Evolutionary conservation across 2,329 filamentous ascomycete genomes (phyloP).

Genomic region (Colletotrichum salicis): DNA sequence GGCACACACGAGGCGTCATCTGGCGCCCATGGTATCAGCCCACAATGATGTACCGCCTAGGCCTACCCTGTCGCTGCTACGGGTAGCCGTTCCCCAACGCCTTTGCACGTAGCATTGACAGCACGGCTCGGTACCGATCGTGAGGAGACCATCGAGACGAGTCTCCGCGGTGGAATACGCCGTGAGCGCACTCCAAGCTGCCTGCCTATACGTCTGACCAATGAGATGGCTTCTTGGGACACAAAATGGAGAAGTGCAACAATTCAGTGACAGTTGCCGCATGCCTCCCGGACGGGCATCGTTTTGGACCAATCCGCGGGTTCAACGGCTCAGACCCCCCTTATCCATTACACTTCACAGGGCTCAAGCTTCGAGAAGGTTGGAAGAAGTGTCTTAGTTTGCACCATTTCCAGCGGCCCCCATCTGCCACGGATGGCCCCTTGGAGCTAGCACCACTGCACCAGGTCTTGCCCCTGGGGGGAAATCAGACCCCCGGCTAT

Average conservation of each 20-base stretch:
- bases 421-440: not conserved
- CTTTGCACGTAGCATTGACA: conserved; percentile 1
- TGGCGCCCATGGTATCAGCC: conserved; percentile 37
- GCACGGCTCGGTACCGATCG: conserved; percentile 4
- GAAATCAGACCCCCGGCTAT: not conserved
- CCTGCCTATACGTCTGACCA: not conserved
- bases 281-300: conserved; percentile 4
- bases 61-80: conserved; percentile 22
- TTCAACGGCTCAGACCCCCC: conserved; percentile 23
- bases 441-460: not conserved
- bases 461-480: not conserved
- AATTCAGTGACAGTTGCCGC: conserved; percentile 15
- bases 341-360: conserved; percentile 17
- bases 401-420: conserved; percentile 7
- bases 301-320: conserved; percentile 25
- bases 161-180: not conserved
- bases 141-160: not conserved
- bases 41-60: conserved; percentile 32
- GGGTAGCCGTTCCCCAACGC: conserved; percentile 11
- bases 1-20: conserved; percentile 35
- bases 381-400: conserved; percentile 21
- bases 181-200: not conserved
- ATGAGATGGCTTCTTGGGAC: not conserved
- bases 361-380: conserved; percentile 33
- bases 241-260: not conserved